Base-by-base conservation (phyloP, 805 yeast species). In the Candida nitratophila region DNA sequence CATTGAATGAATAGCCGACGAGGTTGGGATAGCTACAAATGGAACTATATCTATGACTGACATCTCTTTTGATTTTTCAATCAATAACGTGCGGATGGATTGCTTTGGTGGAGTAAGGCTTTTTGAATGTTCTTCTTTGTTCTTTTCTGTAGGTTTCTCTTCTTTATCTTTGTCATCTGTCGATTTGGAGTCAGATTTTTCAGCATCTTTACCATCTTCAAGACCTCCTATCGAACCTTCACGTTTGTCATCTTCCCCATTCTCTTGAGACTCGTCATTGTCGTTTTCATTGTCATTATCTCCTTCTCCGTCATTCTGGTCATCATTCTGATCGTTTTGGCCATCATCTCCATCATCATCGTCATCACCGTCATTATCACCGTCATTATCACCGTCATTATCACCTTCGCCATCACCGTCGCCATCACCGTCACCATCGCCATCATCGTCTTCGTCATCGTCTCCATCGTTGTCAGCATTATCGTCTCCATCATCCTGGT, bases 21-120 rank as follows among this genome's bases (percentile, higher is more conserved):
- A 73, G 54, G 86, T 88, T 1, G 96, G 91, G 11, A 90, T 81
- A 2, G 97, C 96, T 19, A 85, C 95, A 11, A 84, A 76, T 0
- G 99, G 98, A 33, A 77, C 70, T 2, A 91, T 79, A 45, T 86
- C 95, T 52, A 81, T 79, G 1, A 76, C 65, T 2, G 73, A 68
- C 9, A 87, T 79, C 0, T 64, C 41, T 43, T 68, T 64, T 1
- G 85, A 77, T 26, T 76, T 75, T 30, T 59, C 60, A 3, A 68
- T 54, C 2, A 71, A 54, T 30, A 40, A 24, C 34, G 47, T 53
- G 29, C 59, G 44, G 32, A 52, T 44, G 2, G 55, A 40, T 20
- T 43, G 36, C 12, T 33, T 24, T n/a, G 41, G 31, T n/a, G 27
- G 6, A 7, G 27, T 24, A 10, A 7, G 6, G 10, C 27, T 24